A percentile compares a stretch with the other conserved stretches of the same genome.
Evolutionary conservation across 2,329 filamentous ascomycete genomes (phyloP).

Genomic region (Westerdykella ornata): DNA sequence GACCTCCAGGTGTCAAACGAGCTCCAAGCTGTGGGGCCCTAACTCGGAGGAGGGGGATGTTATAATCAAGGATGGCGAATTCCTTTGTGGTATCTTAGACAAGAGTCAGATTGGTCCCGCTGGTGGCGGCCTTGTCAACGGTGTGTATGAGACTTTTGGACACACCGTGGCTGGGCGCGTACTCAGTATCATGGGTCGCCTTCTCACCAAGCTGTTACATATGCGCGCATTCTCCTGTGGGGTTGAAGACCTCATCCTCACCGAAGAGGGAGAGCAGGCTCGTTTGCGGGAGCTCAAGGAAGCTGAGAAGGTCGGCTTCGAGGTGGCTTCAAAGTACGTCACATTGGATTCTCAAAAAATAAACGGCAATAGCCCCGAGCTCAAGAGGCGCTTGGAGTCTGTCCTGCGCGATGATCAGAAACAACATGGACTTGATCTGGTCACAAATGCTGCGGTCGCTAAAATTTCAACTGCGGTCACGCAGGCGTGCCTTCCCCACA

Average conservation of each 20-base stretch:
- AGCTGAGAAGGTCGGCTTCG: conserved; percentile 63
- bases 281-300: conserved; percentile 62
- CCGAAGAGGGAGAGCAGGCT: conserved; percentile 65
- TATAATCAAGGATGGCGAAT: conserved; percentile 76
- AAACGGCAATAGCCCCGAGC: conserved; percentile 59
- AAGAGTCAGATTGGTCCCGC: conserved; percentile 91
- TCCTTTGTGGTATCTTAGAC: conserved; percentile 86
- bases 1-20: conserved; percentile 70
- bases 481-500: conserved; percentile 67
- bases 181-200: conserved; percentile 78
- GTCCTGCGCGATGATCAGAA: conserved; percentile 87
- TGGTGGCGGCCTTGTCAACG: conserved; percentile 80
- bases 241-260: conserved; percentile 90
- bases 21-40: conserved; percentile 68
- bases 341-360: conserved; percentile 62
- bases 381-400: conserved; percentile 74
- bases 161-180: conserved; percentile 78
- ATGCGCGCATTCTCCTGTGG: conserved; percentile 96
- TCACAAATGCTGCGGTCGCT: conserved; percentile 67
- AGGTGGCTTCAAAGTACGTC: conserved; percentile 82
- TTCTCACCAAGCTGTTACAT: conserved; percentile 82
- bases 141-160: conserved; percentile 89
- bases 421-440: conserved; percentile 79
- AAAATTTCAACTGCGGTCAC: conserved; percentile 74
- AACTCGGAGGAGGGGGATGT: conserved; percentile 74